Evolutionary conservation across 129 eudicot species (phyloP).

Genomic region (Lactuca sativa): DNA sequence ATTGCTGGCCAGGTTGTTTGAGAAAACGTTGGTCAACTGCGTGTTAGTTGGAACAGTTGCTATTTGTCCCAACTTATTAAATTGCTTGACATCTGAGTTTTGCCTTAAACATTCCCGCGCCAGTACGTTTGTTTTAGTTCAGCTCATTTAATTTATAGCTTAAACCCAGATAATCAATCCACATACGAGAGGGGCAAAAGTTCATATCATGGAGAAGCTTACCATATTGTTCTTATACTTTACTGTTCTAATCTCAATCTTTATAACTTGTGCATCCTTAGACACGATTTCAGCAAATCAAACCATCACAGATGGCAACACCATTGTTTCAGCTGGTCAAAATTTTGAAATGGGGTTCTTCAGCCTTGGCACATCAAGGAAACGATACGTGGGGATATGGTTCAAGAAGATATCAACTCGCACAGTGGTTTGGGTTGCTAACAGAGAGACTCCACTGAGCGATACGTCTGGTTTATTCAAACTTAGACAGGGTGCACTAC

Average conservation of each 20-base stretch:
- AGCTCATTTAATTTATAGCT: not conserved
- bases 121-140: not conserved
- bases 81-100: conserved; percentile 1
- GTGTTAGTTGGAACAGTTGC: not conserved
- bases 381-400: conserved; percentile 31
- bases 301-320: conserved; percentile 38
- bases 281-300: conserved; percentile 27
- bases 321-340: conserved; percentile 39
- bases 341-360: conserved; percentile 45
- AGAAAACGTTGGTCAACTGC: conserved; percentile 5
- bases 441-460: conserved; percentile 23
- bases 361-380: conserved; percentile 26
- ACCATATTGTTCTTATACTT: not conserved
- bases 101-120: not conserved
- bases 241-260: conserved; percentile 3
- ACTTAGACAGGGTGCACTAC: conserved; percentile 7
- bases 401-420: conserved; percentile 27
- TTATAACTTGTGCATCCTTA: conserved; percentile 10
- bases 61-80: not conserved
- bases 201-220: conserved; percentile 13
- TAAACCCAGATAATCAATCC: conserved; percentile 1
- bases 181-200: not conserved
- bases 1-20: not conserved
- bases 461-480: conserved; percentile 22
- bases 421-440: conserved; percentile 40